These are phyloP conservation scores for Petunia secreta DNA, from an alignment of 257 asterid genomes.

Conservation along the genomic window DNA sequence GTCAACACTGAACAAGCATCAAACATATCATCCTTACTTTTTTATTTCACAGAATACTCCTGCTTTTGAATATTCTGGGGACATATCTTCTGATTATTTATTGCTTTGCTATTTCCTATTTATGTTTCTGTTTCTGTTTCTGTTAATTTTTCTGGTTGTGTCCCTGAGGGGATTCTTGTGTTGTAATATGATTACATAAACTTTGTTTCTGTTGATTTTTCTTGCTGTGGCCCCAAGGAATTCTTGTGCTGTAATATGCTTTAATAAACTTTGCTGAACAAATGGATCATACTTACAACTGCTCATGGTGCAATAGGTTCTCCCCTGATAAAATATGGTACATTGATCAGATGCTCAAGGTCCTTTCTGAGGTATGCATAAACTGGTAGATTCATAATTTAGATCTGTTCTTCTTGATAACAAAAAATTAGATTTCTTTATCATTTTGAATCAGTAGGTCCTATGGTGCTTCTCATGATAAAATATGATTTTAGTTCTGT, in stretches of 20 bases:
- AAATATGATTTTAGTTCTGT: constrained; percentile 2
- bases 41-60: not conserved
- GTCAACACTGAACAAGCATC: constrained; percentile 35
- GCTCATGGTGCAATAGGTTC: constrained; percentile 55
- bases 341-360: constrained; percentile 95
- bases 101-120: constrained; percentile 16
- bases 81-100: constrained; percentile 1
- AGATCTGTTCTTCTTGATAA: not conserved
- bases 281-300: constrained; percentile 18
- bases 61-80: constrained; percentile 15
- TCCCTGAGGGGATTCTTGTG: not conserved
- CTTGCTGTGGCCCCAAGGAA: not conserved
- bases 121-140: not conserved
- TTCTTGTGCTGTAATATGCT: not conserved
- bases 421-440: not conserved
- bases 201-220: not conserved
- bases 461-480: not conserved
- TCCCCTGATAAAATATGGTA: constrained; percentile 94
- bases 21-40: constrained; percentile 8
- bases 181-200: not conserved
- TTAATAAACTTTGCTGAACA: not conserved
- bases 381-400: constrained; percentile 13
- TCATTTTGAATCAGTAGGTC: not conserved
- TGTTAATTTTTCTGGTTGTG: constrained; percentile 15
- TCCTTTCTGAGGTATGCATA: constrained; percentile 75